A percentile compares a stretch with the other conserved stretches of the same genome.
Evolutionary conservation across 148 eudicot genomes (phyloP).

Genomic region (Heliosperma pusillum): DNA sequence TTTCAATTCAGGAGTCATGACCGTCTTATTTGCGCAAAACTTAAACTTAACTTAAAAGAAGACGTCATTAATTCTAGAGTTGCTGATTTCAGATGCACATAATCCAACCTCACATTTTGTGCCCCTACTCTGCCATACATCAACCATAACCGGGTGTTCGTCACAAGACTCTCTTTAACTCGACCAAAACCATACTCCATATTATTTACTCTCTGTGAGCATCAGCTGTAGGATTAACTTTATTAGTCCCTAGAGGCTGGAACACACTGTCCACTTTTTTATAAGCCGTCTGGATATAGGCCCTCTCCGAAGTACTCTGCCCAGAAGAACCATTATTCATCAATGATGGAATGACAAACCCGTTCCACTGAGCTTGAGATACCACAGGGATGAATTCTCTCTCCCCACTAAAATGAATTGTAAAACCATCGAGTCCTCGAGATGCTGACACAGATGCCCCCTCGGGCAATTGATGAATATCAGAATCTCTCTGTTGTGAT

Average conservation of each 20-base stretch:
- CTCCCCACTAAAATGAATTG: not conserved
- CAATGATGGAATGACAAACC: constrained; percentile 1
- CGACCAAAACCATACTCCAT: not conserved
- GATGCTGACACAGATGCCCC: not conserved
- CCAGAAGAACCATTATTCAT: constrained; percentile 2
- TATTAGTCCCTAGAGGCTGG: not conserved
- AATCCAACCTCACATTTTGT: not conserved
- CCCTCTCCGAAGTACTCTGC: not conserved
- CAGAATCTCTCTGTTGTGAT: not conserved
- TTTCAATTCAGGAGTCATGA: no score
- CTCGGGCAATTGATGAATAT: not conserved
- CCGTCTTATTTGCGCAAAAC: no score
- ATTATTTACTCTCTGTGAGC: constrained; percentile 6
- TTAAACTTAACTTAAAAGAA: no score
- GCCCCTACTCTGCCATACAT: no score
- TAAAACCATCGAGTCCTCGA: constrained; percentile 5
- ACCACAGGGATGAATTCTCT: not conserved
- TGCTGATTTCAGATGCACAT: not conserved
- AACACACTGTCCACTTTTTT: constrained; percentile 7
- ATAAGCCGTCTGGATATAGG: not conserved
- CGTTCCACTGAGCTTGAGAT: not conserved
- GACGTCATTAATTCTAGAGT: no score
- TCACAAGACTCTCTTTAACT: not conserved
- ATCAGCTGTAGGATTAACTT: constrained; percentile 5
- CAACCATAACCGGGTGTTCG: not conserved